These are phyloP conservation scores for Penicillium concentricum DNA, from an alignment of 2,329 filamentous ascomycete species.

Conservation along the genomic window DNA sequence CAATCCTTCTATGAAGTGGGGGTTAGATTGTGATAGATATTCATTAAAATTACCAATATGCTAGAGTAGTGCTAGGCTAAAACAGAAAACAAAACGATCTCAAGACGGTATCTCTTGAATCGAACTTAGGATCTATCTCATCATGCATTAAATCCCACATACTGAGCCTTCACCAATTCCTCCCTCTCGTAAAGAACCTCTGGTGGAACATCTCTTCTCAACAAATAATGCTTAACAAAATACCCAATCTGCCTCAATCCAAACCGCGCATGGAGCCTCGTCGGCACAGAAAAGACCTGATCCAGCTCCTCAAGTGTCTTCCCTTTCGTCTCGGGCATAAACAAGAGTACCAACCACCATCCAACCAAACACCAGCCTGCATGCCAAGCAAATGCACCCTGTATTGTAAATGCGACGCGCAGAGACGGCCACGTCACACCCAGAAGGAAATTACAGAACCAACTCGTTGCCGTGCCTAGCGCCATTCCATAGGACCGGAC, in stretches of 20 bases:
- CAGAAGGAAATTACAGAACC: conserved; percentile 58
- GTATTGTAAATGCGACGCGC: conserved; percentile 47
- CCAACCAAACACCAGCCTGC: conserved; percentile 44
- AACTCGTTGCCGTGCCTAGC: conserved; percentile 61
- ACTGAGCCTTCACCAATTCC: conserved; percentile 19
- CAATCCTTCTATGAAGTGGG: neutral
- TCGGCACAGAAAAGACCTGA: conserved; percentile 56
- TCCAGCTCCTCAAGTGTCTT: conserved; percentile 50
- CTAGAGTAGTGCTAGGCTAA: neutral
- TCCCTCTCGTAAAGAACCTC: conserved; percentile 39
- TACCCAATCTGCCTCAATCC: conserved; percentile 40
- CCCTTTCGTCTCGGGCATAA: conserved; percentile 44
- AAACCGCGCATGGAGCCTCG: conserved; percentile 42
- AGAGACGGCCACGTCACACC: conserved; percentile 54
- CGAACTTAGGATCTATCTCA: neutral
- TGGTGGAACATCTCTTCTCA: conserved; percentile 41
- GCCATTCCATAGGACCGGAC: conserved; percentile 63
- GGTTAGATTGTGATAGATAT: neutral
- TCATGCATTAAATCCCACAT: conserved; percentile 27
- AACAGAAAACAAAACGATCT: neutral
- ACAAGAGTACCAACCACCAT: conserved; percentile 47
- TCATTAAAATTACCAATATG: neutral
- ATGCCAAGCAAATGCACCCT: conserved; percentile 56
- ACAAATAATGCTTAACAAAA: conserved; percentile 36
- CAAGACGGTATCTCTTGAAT: neutral